Evolutionary conservation across 2,329 filamentous ascomycete species (phyloP), one percentile per base, ranked within the genome.

Genomic region (Chalara sp.): DNA sequence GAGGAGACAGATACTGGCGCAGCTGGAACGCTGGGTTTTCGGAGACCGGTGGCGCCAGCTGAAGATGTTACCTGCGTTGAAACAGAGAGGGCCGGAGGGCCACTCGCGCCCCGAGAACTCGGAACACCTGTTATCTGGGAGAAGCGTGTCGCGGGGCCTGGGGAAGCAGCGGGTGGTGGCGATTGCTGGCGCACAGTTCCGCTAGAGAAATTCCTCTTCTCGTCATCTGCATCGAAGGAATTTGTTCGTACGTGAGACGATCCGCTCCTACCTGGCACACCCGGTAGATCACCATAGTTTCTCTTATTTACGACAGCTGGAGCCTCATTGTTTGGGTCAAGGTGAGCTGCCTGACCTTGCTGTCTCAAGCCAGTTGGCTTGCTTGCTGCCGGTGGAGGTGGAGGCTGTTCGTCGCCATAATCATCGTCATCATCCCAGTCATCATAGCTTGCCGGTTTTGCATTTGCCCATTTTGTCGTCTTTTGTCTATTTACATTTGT

Each of bases 401-500:
- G 68, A 35, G 70, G 67, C 46, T 73, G 69, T 49, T 82, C 71
- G 32, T 83, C 79, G n/a, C 81, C 78, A 52, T 81, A 78, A 6
- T 84, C 80, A 35, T 85, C 82, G 35, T 89, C 92, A 91, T 92
- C 96, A 64, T 96, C 92, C 62, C 95, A 90, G 56, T 91, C 92
- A 62, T 92, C 91, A 64, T 97, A 97, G 64, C 82, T 87, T 61
- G 87, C 84, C 52, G 82, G 77, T 68, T 91, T 92, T 35, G 92
- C 92, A 63, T 95, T 86, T 37, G 92, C 86, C 92, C 92, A 97
- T 79, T 95, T 95, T 70, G 85, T 87, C 50, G 91, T 96, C 72
- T 95, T 95, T 50, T 83, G 80, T 55, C 92, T 84, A 70, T 88
- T 92, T 46, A 96, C 84, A 67, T 96, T 95, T 47, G 89, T 81